These are phyloP conservation scores for Ilex paraguariensis DNA, from an alignment of 305 asterid genomes.

Conservation along the genomic window DNA sequence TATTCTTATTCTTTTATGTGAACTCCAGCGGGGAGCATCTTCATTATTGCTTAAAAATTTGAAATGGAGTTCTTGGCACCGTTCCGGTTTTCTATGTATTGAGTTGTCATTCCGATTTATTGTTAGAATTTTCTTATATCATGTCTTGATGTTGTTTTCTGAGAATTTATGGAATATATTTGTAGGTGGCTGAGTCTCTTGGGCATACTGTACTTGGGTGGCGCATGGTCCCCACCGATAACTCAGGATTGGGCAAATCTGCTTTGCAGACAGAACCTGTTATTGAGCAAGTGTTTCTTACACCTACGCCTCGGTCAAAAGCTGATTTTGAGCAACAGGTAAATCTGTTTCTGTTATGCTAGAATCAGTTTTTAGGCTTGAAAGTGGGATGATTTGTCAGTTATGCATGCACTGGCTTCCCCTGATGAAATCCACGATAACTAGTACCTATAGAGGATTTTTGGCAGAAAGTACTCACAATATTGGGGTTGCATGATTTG, in stretches of 20 bases:
- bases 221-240: slow-evolving; percentile 87
- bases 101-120: not conserved
- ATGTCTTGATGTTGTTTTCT: slow-evolving; percentile 9
- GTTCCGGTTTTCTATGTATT: too few relatives aligned
- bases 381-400: too few relatives aligned
- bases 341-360: slow-evolving; percentile 3
- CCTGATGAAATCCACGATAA: too few relatives aligned
- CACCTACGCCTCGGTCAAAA: slow-evolving; percentile 68
- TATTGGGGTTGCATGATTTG: too few relatives aligned
- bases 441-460: too few relatives aligned
- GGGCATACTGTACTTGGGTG: slow-evolving; percentile 98
- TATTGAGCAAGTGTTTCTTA: slow-evolving; percentile 96
- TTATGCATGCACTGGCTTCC: too few relatives aligned
- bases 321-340: slow-evolving; percentile 98
- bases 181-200: slow-evolving; percentile 95
- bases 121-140: not conserved
- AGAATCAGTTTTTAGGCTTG: not conserved
- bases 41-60: too few relatives aligned
- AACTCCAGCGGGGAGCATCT: not conserved
- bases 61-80: too few relatives aligned
- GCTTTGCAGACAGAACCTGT: slow-evolving; percentile 97
- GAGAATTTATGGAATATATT: not conserved
- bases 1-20: not conserved
- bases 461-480: too few relatives aligned
- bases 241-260: slow-evolving; percentile 87